Evolutionary conservation across 2,329 filamentous ascomycete genomes (phyloP).

Genomic region (Didymella keratinophila): DNA sequence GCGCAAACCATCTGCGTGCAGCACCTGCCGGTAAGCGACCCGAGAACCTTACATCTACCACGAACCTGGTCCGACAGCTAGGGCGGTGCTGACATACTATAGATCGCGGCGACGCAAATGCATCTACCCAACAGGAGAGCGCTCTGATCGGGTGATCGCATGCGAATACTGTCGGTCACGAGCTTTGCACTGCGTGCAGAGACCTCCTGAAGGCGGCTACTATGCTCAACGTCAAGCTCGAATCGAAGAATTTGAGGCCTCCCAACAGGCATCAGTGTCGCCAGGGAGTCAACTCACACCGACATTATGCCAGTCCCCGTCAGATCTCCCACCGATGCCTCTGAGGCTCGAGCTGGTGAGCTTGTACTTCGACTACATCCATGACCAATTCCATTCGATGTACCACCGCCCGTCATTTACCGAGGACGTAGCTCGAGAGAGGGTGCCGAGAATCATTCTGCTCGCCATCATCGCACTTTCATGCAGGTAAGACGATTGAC

Average conservation of each 20-base stretch:
- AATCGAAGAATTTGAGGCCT: conserved; percentile 19
- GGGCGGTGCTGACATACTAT: conserved; percentile 15
- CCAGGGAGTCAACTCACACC: conserved; percentile 4
- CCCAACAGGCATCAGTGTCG: conserved; percentile 15
- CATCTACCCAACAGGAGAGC: conserved; percentile 27
- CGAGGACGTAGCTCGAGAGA: conserved; percentile 26
- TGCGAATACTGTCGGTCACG: conserved; percentile 34
- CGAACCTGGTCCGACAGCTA: conserved; percentile 5
- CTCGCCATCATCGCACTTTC: conserved; percentile 34
- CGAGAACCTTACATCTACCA: conserved; percentile 12
- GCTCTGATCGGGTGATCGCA: conserved; percentile 20
- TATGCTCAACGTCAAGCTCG: conserved; percentile 34
- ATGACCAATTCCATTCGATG: conserved; percentile 38
- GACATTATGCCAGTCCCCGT: conserved; percentile 15
- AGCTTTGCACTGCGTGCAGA: conserved; percentile 31
- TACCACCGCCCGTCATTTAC: conserved; percentile 34
- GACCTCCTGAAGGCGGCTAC: conserved; percentile 35
- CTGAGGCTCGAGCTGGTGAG: conserved; percentile 28
- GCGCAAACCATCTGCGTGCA: conserved; percentile 38
- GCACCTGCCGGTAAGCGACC: conserved; percentile 32
- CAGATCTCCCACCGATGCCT: conserved; percentile 25
- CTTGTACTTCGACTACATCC: conserved; percentile 38
- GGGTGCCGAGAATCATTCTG: conserved; percentile 28
- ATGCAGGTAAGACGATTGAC: conserved; percentile 18
- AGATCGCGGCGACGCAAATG: conserved; percentile 37